Conservation (phyloP, 2,329 filamentous ascomycete genomes). For the Coleophoma crateriformis region DNA sequence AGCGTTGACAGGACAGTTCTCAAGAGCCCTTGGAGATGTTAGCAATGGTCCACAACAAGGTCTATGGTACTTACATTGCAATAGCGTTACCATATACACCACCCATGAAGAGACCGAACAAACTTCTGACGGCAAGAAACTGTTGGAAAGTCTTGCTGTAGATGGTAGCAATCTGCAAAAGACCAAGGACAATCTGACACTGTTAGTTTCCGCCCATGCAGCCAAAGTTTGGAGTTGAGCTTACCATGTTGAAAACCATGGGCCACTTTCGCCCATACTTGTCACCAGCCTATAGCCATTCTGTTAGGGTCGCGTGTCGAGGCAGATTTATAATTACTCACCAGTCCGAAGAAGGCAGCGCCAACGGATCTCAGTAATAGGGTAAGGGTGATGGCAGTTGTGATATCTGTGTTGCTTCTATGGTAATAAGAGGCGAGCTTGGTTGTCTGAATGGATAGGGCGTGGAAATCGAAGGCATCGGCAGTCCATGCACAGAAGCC, state of each 20-base stretch:
- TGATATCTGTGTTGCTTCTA: conserved; percentile 40
- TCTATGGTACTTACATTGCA: conserved; percentile 37
- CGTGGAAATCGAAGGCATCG: conserved; percentile 72
- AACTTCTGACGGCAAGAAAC: conserved; percentile 66
- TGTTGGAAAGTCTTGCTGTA: conserved; percentile 17
- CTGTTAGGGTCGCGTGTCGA: no score
- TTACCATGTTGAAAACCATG: conserved; percentile 74
- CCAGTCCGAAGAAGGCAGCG: conserved; percentile 66
- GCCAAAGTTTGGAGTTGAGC: conserved; percentile 61
- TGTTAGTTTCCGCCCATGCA: conserved; percentile 73
- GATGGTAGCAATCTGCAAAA: conserved; percentile 52
- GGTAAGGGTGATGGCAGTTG: conserved; percentile 39
- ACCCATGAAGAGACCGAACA: conserved; percentile 76
- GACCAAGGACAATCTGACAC: conserved; percentile 67
- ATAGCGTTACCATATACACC: conserved; percentile 73
- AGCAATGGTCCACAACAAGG: background rate
- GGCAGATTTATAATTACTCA: no score
- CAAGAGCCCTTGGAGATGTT: conserved; percentile 48
- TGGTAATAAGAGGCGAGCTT: conserved; percentile 61
- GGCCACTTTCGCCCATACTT: conserved; percentile 78
- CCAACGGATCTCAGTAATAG: conserved; percentile 69
- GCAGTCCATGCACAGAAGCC: conserved; percentile 16
- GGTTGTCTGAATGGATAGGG: conserved; percentile 69
- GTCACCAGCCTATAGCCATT: conserved; percentile 49
- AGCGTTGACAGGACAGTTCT: conserved; percentile 36